Conservation (phyloP, 257 asterid species). For the Buddleja alternifolia region DNA sequence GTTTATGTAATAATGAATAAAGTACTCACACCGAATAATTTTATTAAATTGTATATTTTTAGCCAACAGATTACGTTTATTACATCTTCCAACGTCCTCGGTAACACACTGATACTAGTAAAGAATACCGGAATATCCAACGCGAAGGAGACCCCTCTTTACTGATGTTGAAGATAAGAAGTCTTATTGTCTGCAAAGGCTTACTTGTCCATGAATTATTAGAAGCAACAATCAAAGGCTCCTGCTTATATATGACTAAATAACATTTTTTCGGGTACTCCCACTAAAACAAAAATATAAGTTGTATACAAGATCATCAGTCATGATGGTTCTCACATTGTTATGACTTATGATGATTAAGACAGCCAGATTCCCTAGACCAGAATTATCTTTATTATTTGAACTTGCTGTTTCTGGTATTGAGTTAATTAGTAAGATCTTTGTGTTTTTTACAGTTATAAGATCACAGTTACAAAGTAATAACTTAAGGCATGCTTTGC, state of each 20-base stretch:
- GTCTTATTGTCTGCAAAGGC: neutral
- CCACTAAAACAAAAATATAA: neutral
- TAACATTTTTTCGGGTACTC: no score
- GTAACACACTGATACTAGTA: conserved; percentile 12
- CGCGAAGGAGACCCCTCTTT: conserved; percentile 11
- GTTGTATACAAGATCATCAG: no score
- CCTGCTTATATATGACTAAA: conserved; percentile 13
- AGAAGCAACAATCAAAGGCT: conserved; percentile 7
- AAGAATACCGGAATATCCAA: conserved; percentile 5
- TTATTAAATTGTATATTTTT: neutral
- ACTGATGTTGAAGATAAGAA: conserved; percentile 17
- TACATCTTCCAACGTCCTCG: conserved; percentile 5
- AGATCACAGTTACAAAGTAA: conserved; percentile 11
- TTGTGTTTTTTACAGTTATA: conserved; percentile 4
- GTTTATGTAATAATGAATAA: conserved; percentile 1
- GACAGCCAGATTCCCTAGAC: neutral
- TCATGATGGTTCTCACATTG: neutral
- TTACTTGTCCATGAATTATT: conserved; percentile 3
- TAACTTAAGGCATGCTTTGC: conserved; percentile 16
- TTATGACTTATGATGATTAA: conserved; percentile 2
- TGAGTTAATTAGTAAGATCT: neutral
- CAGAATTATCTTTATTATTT: neutral
- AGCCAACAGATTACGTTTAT: conserved; percentile 3
- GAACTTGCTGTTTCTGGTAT: neutral
- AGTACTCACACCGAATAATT: neutral